Percentiles rank a stretch among this genome's conserved stretches.
Conservation (phyloP, 2,329 filamentous ascomycete species). For the Parastagonospora avenae region DNA sequence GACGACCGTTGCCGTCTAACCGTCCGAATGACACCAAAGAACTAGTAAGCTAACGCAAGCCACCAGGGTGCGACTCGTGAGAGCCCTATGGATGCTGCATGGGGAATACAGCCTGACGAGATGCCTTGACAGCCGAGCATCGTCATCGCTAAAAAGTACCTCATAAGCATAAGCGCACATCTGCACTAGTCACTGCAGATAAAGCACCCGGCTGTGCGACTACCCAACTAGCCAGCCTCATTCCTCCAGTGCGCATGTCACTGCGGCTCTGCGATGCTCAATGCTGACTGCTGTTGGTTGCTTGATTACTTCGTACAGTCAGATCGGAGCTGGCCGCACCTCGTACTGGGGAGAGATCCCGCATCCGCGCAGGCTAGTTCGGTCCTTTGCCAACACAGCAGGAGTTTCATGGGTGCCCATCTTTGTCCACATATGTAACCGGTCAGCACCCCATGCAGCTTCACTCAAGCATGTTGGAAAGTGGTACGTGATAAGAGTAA, state of each 20-base stretch:
- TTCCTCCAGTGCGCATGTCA: slow-evolving; percentile 5
- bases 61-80: neutral
- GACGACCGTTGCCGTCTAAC: slow-evolving; percentile 1
- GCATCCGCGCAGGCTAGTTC: neutral
- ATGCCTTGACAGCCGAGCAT: slow-evolving; percentile 23
- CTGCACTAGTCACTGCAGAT: slow-evolving; percentile 8
- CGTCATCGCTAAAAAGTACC: slow-evolving; percentile 26
- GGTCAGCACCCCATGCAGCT: slow-evolving; percentile 1
- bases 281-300: neutral
- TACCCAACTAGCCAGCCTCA: slow-evolving; percentile 22
- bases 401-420: neutral
- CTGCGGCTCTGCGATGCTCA: slow-evolving; percentile 15
- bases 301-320: neutral
- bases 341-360: neutral
- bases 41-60: slow-evolving; percentile 1
- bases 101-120: slow-evolving; percentile 30
- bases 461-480: slow-evolving; percentile 4
- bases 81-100: slow-evolving; percentile 19
- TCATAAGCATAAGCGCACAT: slow-evolving; percentile 19
- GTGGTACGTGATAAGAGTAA: neutral
- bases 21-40: neutral
- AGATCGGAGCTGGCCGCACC: slow-evolving; percentile 1
- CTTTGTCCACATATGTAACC: neutral
- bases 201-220: slow-evolving; percentile 3
- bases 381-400: neutral